Base-by-base conservation (phyloP, 345 rosid species). In the Euphorbia lathyris region DNA sequence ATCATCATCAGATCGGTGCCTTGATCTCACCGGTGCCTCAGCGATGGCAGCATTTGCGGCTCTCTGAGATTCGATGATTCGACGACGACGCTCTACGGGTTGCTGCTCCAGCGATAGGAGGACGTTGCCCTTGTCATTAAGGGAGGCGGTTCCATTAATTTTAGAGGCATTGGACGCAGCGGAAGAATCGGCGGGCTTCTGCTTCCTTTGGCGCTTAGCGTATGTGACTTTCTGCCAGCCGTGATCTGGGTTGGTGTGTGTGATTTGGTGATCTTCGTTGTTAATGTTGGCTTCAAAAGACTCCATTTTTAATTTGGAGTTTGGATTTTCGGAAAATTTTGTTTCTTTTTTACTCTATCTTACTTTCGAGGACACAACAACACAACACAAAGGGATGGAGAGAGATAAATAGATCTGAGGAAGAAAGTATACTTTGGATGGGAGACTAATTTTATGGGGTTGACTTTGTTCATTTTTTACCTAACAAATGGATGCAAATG, bases 161-260 rank as follows among this genome's bases (percentile, higher is more conserved):
- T 62, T 60, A 13, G 32, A 22, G 57, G 47, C 38, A 20, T 25
- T 53, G 11, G 14, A 48, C 9, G 71, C 29, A 11, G 74, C 36
- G 50, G n/a, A n/a, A n/a, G n/a, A n/a, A n/a, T n/a, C n/a, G n/a
- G 63, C 68, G 7, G 79, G 50, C 65, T 79, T 89, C 56, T 79
- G 77, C 68, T 78, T 77, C 42, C 83, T 78, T 74, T 85, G 84
- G 29, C 87, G 86, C 79, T 90, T 90, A 9, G 80, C 64, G 81
- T 90, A 88, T 47, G 83, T 81, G 12, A 90, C 96, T 76, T 86
- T 86, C 58, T 86, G 82, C 93, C 96, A 90, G 29, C 93, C 93
- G 58, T 90, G 86, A 77, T 90, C 93, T 2, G 58, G 3, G 63
- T 30, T 67, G 48, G 19, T 1, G 62, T 40, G 13, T 34, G 56